phyloP scores from a whole-genome alignment of 768 basidiomycete species.

The Lanmaoa rubissima region DNA sequence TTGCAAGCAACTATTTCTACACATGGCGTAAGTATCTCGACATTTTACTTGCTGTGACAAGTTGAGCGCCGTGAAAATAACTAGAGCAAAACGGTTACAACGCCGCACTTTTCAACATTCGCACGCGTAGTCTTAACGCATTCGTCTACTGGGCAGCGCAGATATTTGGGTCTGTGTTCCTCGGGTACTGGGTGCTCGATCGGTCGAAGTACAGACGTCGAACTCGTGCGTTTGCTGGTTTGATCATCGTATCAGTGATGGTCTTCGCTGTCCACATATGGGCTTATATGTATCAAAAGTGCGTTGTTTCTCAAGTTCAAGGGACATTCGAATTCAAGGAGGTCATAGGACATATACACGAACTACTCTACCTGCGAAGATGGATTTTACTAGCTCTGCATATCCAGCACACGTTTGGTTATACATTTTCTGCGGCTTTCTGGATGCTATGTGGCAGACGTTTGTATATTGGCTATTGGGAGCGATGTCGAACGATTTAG shows the following conservation, averaged over 20 bases:
- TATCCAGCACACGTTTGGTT: constrained; percentile 59
- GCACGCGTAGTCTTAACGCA: constrained; percentile 73
- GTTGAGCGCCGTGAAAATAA: constrained; percentile 11
- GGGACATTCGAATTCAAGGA: background rate
- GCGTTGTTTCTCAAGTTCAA: constrained; percentile 17
- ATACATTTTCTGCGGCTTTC: constrained; percentile 69
- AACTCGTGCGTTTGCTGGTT: constrained; percentile 67
- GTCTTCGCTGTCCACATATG: constrained; percentile 72
- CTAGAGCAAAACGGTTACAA: constrained; percentile 80
- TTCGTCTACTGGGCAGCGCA: constrained; percentile 80
- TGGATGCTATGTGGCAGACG: constrained; percentile 87
- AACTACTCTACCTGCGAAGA: constrained; percentile 43
- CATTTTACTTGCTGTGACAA: background rate
- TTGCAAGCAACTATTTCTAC: constrained; percentile 83
- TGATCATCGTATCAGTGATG: constrained; percentile 58
- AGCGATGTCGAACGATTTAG: constrained; percentile 80
- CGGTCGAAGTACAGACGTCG: constrained; percentile 54
- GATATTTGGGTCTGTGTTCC: constrained; percentile 69
- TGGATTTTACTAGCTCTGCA: constrained; percentile 56
- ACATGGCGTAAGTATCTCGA: constrained; percentile 65
- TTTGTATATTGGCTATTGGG: constrained; percentile 83
- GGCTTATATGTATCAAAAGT: constrained; percentile 78
- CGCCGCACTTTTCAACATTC: constrained; percentile 76
- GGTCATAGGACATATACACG: constrained; percentile 56
- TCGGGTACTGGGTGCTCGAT: constrained; percentile 66